Evolutionary conservation across 352 stramenopile species (phyloP), one percentile per base, ranked within the genome.

Genomic region (Phytophthora vignae): DNA sequence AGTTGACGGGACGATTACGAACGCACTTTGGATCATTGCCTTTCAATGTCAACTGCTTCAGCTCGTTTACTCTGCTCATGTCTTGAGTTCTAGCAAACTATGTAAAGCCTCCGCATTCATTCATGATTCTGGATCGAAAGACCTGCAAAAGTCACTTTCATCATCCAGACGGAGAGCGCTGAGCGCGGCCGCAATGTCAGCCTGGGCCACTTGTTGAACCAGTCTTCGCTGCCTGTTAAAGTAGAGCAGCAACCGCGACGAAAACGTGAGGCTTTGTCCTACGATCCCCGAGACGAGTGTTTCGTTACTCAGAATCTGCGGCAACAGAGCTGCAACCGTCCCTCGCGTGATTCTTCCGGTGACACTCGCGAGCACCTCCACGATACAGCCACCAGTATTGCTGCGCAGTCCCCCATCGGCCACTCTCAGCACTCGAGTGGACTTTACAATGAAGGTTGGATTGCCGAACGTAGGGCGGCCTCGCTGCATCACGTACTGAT

Each of bases 401-500:
- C 62, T 48, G 12, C 60, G 65, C 10, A 70, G 36, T 1, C 40
- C 15, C 33, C 57, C 62, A 46, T 4, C 14, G 36, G 53, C 52
- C 33, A 52, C 19, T 4, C 36, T 31, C 52, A 84, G 8, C 17
- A 84, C 57, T 27, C 57, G 58, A 5, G 69, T 75, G 1, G 71
- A 80, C 10, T 55, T 53, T 29, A 81, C 21, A 8, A 14, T 29
- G 42, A 71, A 77, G 3, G 44, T 53, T 1, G 55, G 66, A 2
- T 71, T 49, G 1, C 55, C 64, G 17, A 89, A 73, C 15, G 81
- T 22, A 27, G 57, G n/a, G 17, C 62, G 67, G 1, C 64, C 61
- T 73, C 76, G 77, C 46, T 82, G 77, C 46, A 82, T 58, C 10
- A 83, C 58, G 12, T 80, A 76, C 15, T 74, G 57, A 4, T 75